Evolutionary conservation across 2,329 filamentous ascomycete genomes (phyloP), one percentile per base, ranked within the genome.

Genomic region (Sclerotinia nivalis): DNA sequence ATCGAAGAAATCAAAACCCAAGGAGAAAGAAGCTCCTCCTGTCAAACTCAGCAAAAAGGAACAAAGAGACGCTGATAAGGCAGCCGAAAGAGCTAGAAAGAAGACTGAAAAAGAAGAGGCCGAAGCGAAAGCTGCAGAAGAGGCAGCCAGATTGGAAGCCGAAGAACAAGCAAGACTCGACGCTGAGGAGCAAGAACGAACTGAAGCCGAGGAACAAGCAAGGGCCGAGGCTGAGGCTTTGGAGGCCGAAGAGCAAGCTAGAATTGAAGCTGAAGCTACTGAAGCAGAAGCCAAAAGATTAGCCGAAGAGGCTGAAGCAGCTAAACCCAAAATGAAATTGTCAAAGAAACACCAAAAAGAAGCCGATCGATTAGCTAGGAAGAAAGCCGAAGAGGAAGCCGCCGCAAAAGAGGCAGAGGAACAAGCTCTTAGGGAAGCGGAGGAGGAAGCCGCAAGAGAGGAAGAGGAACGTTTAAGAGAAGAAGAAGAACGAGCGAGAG

Each of bases 201-300:
- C 79, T 74, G 75, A 79, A 73, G 71, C 69, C 13, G 73, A 80
- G 73, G 76, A 85, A 58, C 83, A 79, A 74, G 82, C 83, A 73
- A 85, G 83, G 71, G 84, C 85, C 72, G 80, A 82, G 20, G 82
- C 84, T 73, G 85, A 84, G 75, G 82, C 85, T 40, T 83, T 85
- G 10, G 75, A 84, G 74, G 85, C 84, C 74, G 82, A 85, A 47
- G 82, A 80, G 54, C 82, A 82, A 75, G 84, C 69, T 65, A 75
- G 71, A 52, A 71, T 66, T 9, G 71, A 71, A 66, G 71, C 76
- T 68, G 75, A 77, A 69, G 76, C 73, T 47, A 60, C 71, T 13
- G 78, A 80, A 72, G 71, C 73, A 25, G 78, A 77, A 75, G 74
- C 68, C 28, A 69, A 73, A 60, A 70, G 55, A 37, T 37, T 40